Evolutionary conservation across 371 early-diverging fungal genomes (phyloP), one percentile per base, ranked within the genome.

Genomic region (Actinomucor elegans): DNA sequence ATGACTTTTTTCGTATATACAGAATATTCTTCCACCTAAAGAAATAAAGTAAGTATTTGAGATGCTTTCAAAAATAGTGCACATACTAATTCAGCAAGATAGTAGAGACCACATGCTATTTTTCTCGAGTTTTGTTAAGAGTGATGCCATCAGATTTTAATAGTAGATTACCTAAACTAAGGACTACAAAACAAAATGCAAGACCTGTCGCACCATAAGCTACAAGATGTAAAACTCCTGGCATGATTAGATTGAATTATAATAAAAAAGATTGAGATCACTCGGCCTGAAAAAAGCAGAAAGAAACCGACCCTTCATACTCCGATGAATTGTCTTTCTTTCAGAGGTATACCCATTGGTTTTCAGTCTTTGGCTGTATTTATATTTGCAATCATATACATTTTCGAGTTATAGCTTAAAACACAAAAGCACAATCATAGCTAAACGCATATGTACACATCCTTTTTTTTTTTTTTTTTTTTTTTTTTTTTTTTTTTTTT

Each of bases 61-160:
- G 23, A 31, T 44, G 27, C 4, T 28, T 34, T n/a, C 10, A 35
- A 8, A 46, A 21, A 26, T 38, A 8, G 29, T n/a, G 20, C 21
- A 27, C 36, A 15, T 62, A 86, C 85, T 57, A 88, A 52, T 61
- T 87, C 90, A 51, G 90, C 87, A 23, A 91, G 74, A 51, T 88
- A 88, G 57, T 94, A 94, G 40, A 94, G 79, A 1, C 93, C 93
- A 65, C 90, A 90, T 18, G 93, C 94, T 92, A 46, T 18, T n/a
- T n/a, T n/a, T n/a, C n/a, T n/a, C n/a, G n/a, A 14, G 3, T 24
- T 1, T 3, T 15, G 18, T 10, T 35, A 6, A 33, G 17, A 43
- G 9, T 3, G 17, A 6, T 20, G 21, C 10, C 1, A 29, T 31
- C 36, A 18, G 33, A n/a, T 6, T 5, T 5, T 7, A 23, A 17